Percentiles rank a stretch among this genome's conserved stretches.
phyloP scores from a whole-genome alignment of 1,284 basidiomycete species.

The Cryptococcus sp. region DNA sequence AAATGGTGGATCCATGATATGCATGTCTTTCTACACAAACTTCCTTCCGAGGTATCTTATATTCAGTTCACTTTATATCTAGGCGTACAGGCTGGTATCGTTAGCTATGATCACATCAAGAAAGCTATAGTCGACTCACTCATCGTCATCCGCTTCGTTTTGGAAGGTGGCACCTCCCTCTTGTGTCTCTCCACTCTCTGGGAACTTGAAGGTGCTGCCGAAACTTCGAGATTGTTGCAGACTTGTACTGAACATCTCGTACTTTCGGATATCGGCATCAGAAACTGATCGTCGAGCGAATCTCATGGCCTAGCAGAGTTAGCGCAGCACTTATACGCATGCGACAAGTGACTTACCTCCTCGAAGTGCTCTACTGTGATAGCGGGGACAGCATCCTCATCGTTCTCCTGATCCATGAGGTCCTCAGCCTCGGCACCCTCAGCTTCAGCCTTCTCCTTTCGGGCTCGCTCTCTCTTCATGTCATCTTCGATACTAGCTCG shows the following conservation, averaged over 20 bases:
- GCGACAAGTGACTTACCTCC: constrained; percentile 71
- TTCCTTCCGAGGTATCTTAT: too few species aligned
- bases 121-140: constrained; percentile 18
- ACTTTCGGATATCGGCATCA: constrained; percentile 80
- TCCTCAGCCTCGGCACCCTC: constrained; percentile 64
- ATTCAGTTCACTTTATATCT: neutral
- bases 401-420: constrained; percentile 49
- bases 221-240: constrained; percentile 45
- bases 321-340: neutral
- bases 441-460: constrained; percentile 72
- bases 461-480: constrained; percentile 73
- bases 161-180: constrained; percentile 49
- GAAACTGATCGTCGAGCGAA: constrained; percentile 81
- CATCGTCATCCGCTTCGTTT: constrained; percentile 48
- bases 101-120: neutral
- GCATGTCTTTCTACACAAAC: too few species aligned
- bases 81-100: constrained; percentile 21
- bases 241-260: constrained; percentile 47
- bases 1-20: too few species aligned
- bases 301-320: constrained; percentile 32
- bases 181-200: constrained; percentile 59
- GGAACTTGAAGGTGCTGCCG: constrained; percentile 63
- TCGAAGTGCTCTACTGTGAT: constrained; percentile 96
- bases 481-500: constrained; percentile 92
- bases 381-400: constrained; percentile 91